Base-by-base conservation (phyloP, 371 early-diverging fungal species). In the Mortierella sp. region DNA sequence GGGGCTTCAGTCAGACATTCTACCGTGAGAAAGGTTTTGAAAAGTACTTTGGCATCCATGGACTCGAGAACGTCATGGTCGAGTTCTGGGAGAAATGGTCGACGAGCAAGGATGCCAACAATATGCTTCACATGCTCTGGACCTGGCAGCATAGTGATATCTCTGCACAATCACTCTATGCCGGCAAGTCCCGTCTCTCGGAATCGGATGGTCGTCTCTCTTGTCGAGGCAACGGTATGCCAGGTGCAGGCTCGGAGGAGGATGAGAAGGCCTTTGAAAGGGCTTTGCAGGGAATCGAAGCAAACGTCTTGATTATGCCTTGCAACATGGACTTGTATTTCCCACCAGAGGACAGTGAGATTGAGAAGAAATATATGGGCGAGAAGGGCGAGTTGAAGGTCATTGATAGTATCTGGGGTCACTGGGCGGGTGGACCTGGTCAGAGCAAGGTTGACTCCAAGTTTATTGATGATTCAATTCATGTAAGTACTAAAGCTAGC, bases 111-210 rank as follows among this genome's bases (percentile, higher is more conserved):
- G 70, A 70, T 26, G 70, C 70, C 53, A 70, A 70, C 23, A 70
- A 70, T 43, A 63, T 70, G 70, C 51, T 70, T 18, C 70, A 70
- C 30, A 63, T 70, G 70, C 64, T 70, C 52, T 70, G 70, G 70
- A 64, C 64, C 25, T 70, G 70, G 70, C 70, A 70, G 28, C 52
- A 70, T 16, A 46, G 45, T 1, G 70, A 70, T 30, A 70, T 64
- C 23, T 63, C 59, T 28, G 70, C 70, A 37, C 70, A 70, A 23
- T 53, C 70, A 2, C 64, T 58, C 21, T 70, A 70, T 25, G 70
- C 70, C 15, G 64, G 51, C 6, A 43, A 70, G 7, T 70, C 70
- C 15, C 29, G 67, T n/a, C 60, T 67, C 46, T 19, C 52, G 6
- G 60, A 67, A 0, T 14, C 29, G 12, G 57, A 19, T 16, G 58